phyloP scores from a whole-genome alignment of 345 rosid genomes.

The Populus tremula region DNA sequence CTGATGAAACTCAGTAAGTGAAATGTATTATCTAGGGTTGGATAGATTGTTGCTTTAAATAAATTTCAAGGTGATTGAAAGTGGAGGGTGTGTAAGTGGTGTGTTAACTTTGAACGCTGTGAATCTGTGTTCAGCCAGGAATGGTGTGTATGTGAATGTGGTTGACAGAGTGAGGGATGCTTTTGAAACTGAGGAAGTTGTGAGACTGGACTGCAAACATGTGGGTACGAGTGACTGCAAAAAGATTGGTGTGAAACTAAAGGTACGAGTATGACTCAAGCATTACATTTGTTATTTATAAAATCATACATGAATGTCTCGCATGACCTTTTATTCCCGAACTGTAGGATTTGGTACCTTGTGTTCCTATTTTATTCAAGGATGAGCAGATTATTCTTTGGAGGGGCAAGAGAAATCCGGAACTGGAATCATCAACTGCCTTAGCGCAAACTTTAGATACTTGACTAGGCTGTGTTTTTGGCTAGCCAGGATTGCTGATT shows the following conservation, averaged over 20 bases:
- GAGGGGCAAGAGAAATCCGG: constrained; percentile 50
- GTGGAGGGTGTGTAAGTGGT: not conserved
- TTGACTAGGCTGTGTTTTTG: not conserved
- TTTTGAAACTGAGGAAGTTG: constrained; percentile 59
- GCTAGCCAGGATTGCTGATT: not conserved
- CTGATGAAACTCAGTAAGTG: constrained; percentile 73
- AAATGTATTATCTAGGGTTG: not conserved
- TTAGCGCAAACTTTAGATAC: not conserved
- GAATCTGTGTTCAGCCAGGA: constrained; percentile 56
- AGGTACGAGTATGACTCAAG: constrained; percentile 36
- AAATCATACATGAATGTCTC: not conserved
- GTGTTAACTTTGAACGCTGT: not conserved
- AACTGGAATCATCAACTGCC: not conserved
- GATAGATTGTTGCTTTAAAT: not conserved
- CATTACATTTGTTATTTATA: not conserved
- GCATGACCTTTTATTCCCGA: constrained; percentile 2
- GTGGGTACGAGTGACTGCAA: constrained; percentile 84
- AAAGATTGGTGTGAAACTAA: constrained; percentile 73
- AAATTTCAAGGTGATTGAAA: not conserved
- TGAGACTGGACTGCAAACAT: constrained; percentile 76
- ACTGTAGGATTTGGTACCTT: constrained; percentile 81
- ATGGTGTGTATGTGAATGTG: constrained; percentile 83
- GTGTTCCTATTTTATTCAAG: constrained; percentile 77
- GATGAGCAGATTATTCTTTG: constrained; percentile 85
- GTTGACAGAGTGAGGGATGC: constrained; percentile 70